phyloP scores from a whole-genome alignment of 1,284 basidiomycete species.

The Neolentinus lepideus region DNA sequence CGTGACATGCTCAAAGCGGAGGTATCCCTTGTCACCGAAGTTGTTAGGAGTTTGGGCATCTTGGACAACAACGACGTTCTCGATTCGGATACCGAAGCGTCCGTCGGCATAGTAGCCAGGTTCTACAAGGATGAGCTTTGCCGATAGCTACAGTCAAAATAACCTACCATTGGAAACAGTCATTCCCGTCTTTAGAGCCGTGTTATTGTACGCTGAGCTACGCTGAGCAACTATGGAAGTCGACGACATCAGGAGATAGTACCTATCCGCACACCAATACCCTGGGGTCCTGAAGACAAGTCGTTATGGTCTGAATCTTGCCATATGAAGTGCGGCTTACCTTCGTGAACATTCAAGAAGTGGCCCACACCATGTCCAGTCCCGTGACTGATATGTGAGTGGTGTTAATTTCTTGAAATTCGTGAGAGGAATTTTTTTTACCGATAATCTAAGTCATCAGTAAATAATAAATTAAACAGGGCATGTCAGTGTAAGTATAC shows the following conservation, averaged over 20 bases:
- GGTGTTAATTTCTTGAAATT: background rate
- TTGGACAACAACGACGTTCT: slow-evolving; percentile 79
- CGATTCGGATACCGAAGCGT: slow-evolving; percentile 89
- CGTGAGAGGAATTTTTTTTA: slow-evolving; percentile 8
- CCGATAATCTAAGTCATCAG: slow-evolving; percentile 23
- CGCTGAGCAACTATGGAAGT: background rate
- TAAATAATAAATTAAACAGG: slow-evolving; percentile 1
- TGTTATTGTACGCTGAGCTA: slow-evolving; percentile 51
- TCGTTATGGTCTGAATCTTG: no score
- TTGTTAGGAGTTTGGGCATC: slow-evolving; percentile 72
- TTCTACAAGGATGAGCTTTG: slow-evolving; percentile 33
- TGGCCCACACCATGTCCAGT: slow-evolving; percentile 95
- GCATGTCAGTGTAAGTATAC: slow-evolving; percentile 29
- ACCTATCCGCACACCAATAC: slow-evolving; percentile 78
- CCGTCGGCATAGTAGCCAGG: slow-evolving; percentile 95
- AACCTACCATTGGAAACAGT: slow-evolving; percentile 78
- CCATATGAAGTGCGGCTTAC: slow-evolving; percentile 13
- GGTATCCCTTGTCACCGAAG: slow-evolving; percentile 80
- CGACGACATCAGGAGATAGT: slow-evolving; percentile 8
- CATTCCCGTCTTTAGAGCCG: slow-evolving; percentile 77
- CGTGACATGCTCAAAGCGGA: slow-evolving; percentile 82
- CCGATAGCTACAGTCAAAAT: background rate
- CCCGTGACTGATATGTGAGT: slow-evolving; percentile 48
- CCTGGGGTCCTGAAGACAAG: slow-evolving; percentile 59
- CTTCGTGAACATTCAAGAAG: slow-evolving; percentile 92